Evolutionary conservation across 345 rosid species (phyloP).

Genomic region (Populus deltoides): DNA sequence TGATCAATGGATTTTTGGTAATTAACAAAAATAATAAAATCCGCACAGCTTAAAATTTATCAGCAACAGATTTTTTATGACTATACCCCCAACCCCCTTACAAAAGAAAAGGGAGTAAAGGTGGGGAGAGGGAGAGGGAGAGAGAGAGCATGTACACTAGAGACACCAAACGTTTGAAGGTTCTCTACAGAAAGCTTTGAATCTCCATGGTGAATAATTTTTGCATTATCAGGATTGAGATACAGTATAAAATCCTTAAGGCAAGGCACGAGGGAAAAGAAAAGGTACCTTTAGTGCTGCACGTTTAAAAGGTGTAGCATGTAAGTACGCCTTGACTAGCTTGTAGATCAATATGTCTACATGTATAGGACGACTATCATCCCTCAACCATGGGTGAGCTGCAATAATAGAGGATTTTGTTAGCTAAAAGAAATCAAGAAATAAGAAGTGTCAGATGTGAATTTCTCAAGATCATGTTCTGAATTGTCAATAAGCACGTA

Average conservation of each 20-base stretch:
- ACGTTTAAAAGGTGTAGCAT: conserved; percentile 68
- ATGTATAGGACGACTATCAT: conserved; percentile 53
- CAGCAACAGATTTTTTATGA: too few relatives aligned
- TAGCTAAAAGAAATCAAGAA: conserved; percentile 1
- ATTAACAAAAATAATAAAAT: too few relatives aligned
- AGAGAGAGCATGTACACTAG: background rate
- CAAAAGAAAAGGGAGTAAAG: too few relatives aligned
- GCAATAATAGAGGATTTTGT: conserved; percentile 24
- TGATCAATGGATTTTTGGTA: too few relatives aligned
- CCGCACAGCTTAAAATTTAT: background rate
- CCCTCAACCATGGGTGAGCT: conserved; percentile 93
- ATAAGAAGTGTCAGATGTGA: background rate
- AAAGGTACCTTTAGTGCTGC: conserved; percentile 73
- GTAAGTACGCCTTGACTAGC: conserved; percentile 69
- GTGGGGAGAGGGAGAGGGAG: too few relatives aligned
- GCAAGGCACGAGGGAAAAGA: background rate
- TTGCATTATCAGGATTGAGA: background rate
- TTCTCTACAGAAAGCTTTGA: background rate
- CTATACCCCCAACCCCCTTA: too few relatives aligned
- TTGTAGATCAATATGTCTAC: conserved; percentile 78
- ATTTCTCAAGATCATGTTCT: background rate
- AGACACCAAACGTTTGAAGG: background rate
- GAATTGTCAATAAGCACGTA: background rate
- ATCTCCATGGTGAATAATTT: background rate
- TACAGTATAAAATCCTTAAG: background rate